A percentile compares a stretch with the other conserved stretches of the same genome.
Conservation (phyloP, 768 basidiomycete species). For the Termitomyces sp. region DNA sequence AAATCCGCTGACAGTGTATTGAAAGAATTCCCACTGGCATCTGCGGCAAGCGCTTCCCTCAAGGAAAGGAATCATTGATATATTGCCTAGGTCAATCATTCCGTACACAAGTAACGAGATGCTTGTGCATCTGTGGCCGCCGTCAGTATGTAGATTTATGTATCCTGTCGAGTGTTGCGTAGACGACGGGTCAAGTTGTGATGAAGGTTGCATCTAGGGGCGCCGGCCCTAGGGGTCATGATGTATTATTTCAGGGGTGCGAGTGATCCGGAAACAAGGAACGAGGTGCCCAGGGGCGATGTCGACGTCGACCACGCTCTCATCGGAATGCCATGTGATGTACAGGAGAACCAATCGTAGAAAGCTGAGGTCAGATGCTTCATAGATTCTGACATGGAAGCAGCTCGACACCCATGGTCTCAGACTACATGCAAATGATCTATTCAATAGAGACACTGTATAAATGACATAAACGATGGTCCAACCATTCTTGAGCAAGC, state of each 20-base stretch:
- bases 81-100: background rate
- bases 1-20: background rate
- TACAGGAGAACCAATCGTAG: background rate
- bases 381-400: constrained; percentile 7
- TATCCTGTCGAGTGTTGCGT: background rate
- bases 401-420: background rate
- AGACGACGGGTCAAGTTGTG: background rate
- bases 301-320: constrained; percentile 13
- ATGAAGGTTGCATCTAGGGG: background rate
- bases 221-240: background rate
- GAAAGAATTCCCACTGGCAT: background rate
- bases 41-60: background rate
- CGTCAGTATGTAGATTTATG: background rate
- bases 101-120: background rate
- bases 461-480: background rate
- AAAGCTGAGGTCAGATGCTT: constrained; percentile 5
- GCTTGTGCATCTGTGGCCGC: background rate
- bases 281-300: constrained; percentile 2
- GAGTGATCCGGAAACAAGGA: constrained; percentile 9
- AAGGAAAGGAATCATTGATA: background rate
- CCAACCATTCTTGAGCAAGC: background rate
- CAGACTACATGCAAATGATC: background rate
- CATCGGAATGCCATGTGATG: constrained; percentile 13
- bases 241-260: background rate
- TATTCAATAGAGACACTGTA: background rate